These are phyloP conservation scores for Ascochyta fabae DNA, from an alignment of 2,329 filamentous ascomycete species.

Conservation along the genomic window DNA sequence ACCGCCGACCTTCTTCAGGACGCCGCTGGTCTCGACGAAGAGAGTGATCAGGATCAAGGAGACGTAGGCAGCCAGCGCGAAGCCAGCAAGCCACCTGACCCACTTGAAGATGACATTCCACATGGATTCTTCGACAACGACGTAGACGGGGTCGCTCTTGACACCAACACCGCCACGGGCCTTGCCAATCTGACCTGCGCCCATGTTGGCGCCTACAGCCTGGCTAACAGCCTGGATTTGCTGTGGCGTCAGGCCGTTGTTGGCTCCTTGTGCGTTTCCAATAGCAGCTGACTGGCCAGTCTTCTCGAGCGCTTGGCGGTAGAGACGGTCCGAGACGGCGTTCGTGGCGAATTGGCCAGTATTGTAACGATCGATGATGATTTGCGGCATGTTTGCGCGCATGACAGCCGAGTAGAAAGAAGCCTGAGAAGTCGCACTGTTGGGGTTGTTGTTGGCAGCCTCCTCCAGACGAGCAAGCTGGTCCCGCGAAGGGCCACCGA, in stretches of 20 bases:
- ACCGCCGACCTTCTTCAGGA: conserved; percentile 78
- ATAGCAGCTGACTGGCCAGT: conserved; percentile 58
- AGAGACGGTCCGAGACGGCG: conserved; percentile 76
- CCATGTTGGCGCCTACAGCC: conserved; percentile 75
- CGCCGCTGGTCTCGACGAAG: conserved; percentile 79
- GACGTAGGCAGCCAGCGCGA: conserved; percentile 79
- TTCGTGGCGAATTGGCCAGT: conserved; percentile 86
- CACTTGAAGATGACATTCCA: conserved; percentile 84
- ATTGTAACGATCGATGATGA: conserved; percentile 88
- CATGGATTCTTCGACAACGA: conserved; percentile 90
- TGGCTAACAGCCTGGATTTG: conserved; percentile 81
- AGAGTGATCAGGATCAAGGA: conserved; percentile 80
- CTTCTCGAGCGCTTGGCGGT: conserved; percentile 74
- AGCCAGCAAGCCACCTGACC: conserved; percentile 84
- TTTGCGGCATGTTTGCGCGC: conserved; percentile 90
- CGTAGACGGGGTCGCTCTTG: conserved; percentile 88
- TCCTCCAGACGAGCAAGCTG: conserved; percentile 86
- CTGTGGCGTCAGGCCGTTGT: conserved; percentile 58
- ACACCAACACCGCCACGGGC: conserved; percentile 67
- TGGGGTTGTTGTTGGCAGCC: conserved; percentile 89
- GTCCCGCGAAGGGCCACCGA: conserved; percentile 58
- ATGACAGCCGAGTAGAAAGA: conserved; percentile 92
- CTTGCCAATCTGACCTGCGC: conserved; percentile 69
- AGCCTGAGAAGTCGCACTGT: conserved; percentile 85
- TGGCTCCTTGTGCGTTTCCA: conserved; percentile 24